Base-by-base conservation (phyloP, 305 asterid genomes). In the Solanum hybrid region DNA sequence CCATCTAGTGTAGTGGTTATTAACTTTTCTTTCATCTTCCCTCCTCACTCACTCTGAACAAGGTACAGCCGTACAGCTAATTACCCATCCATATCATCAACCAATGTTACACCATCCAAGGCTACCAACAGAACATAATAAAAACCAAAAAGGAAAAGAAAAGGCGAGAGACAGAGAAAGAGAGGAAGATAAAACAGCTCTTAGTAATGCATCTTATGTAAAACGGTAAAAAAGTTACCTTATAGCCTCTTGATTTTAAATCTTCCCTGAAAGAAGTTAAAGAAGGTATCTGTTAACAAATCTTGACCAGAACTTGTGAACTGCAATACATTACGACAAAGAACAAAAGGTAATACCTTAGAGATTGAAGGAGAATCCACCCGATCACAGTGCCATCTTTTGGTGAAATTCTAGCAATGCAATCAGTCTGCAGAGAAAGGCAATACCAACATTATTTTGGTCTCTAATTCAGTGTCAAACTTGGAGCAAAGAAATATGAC, bases 401-500 rank as follows among this genome's bases (percentile, higher is more conserved):
- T 39, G 91, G 90, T 79, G 98, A 97, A 86, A 96, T 92, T 93
- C 99, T 96, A 76, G 98, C 99, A 81, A 96, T 96, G 95, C 99
- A 97, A 90, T 96, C 98, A 61, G 98, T 96, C 99, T 96, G 94
- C 89, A 92, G 26, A 91, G 73, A 40, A 84, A 84, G 28, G 39
- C 73, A 51, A 84, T 1, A 31, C 74, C 33, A 13, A 74, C 42
- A 18, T 18, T 29, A 83, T 13, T 46, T 29, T 0, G 40, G 74
- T 31, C 87, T 51, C 74, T 51, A 51, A 84, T 31, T 83, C 13
- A 5, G 7, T 42, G 28, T 84, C 35, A 11, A 84, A 51, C 28
- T 51, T 29, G 40, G 87, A 84, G 74, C 3, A 29, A 1, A 46
- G 75, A 84, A 82, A 51, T 84, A 46, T 18, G 74, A 84, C 31